Percentiles rank a stretch among this genome's conserved stretches.
Conservation (phyloP, 225 moss, liverwort and hornwort species). For the Climacium dendroides region DNA sequence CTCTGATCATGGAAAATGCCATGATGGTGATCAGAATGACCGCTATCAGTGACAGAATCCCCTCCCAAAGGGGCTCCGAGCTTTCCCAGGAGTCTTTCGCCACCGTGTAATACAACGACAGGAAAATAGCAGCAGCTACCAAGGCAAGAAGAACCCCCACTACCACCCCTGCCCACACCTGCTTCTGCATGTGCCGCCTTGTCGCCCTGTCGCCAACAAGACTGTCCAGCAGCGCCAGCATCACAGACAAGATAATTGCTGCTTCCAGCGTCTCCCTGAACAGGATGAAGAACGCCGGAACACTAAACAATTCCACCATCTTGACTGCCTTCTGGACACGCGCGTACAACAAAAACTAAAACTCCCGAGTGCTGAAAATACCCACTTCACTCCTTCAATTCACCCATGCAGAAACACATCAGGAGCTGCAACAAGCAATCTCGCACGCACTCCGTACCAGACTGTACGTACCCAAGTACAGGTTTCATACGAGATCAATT, state of each 20-base stretch:
- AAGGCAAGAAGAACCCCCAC: background rate
- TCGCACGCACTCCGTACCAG: background rate
- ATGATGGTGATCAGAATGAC: slow-evolving; percentile 12
- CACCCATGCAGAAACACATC: background rate
- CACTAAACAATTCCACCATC: slow-evolving; percentile 7
- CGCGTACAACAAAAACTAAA: background rate
- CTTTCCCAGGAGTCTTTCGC: background rate
- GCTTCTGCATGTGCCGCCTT: background rate
- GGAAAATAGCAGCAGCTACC: background rate
- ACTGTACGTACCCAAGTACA: too few species aligned
- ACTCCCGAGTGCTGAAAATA: background rate
- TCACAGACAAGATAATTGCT: background rate
- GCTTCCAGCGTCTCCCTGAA: slow-evolving; percentile 26
- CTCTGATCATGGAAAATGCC: slow-evolving; percentile 4
- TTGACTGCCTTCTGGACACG: background rate
- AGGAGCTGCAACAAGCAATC: background rate
- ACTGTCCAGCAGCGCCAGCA: slow-evolving; percentile 7
- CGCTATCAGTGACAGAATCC: background rate
- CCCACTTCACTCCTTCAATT: background rate
- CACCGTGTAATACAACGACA: slow-evolving; percentile 10
- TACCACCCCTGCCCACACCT: slow-evolving; percentile 3
- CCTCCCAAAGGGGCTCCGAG: background rate
- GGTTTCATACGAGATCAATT: too few species aligned
- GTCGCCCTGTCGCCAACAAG: background rate
- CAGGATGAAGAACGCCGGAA: slow-evolving; percentile 22